Base-by-base conservation (phyloP, 768 basidiomycete species). In the Collybia sp. region DNA sequence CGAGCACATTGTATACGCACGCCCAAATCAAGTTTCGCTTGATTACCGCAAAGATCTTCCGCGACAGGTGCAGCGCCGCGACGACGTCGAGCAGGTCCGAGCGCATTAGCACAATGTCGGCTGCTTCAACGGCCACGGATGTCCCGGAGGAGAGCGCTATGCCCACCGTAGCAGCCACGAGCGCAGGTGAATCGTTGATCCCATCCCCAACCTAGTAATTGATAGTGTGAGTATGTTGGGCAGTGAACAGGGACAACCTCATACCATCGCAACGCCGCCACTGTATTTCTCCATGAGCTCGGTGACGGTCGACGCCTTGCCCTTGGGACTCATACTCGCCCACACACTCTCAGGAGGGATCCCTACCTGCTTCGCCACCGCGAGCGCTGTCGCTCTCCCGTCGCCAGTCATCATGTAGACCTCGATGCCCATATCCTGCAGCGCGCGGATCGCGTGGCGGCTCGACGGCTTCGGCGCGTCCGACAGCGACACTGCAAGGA, bases 131-230 rank as follows among this genome's bases (percentile, higher is more conserved):
- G 9, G 96, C 96, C 37, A 99, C 92, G 5, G 93, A 95, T 13
- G 96, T 94, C 30, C 96, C 96, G 2, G 93, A 89, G 10, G 91
- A 94, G 5, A 99, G 80, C 1, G 96, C 96, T 49, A 99, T 94
- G 35, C 96, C 96, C 17, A 99, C 90, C 1, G 93, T 91, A 1
- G 95, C 91, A 3, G 92, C 93, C 12, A 93, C 94, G 2, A 99
- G 83, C 11, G 95, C 96, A 1, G 94, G 95, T 2, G 95, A 97
- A 62, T 99, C 96, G 63, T 99, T 98, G 70, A 98, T 96, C 30
- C 96, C 96, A 64, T 99, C 96, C 17, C 96, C 96, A 34, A 99
- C 93, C 93, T 94, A 51, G 16, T 50, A 19, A 43, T 47, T 10
- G 12, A 30, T 11, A 16, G 37, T 47, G 32, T 40, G 45, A 20